phyloP scores from a whole-genome alignment of 208 protist species.

The Kentomonas sorsogonicus region DNA sequence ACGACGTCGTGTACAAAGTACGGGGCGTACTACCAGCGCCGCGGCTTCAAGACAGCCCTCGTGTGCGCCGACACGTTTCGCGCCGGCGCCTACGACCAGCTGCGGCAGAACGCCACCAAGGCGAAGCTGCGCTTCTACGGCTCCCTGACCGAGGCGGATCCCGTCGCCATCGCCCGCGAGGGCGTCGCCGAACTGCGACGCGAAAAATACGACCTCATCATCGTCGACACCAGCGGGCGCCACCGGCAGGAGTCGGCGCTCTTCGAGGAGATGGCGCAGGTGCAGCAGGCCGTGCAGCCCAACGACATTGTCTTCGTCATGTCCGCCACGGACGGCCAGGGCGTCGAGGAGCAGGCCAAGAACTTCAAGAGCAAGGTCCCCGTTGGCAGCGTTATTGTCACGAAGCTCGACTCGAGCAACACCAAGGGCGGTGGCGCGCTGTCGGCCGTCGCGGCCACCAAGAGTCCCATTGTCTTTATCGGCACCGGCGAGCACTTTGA shows the following conservation, averaged over 20 bases:
- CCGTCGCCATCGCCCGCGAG: conserved; percentile 94
- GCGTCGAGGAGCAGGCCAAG: conserved; percentile 92
- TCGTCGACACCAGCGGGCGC: conserved; percentile 98
- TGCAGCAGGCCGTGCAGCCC: conserved; percentile 79
- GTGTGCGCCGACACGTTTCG: conserved; percentile 99
- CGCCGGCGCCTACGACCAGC: conserved; percentile 95
- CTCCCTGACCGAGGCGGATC: conserved; percentile 93
- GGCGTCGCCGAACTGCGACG: conserved; percentile 96
- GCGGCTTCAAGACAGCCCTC: conserved; percentile 93
- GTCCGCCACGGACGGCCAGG: conserved; percentile 97
- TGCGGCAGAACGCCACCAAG: conserved; percentile 99
- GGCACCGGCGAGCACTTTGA: conserved; percentile 98
- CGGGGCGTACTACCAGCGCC: conserved; percentile 93
- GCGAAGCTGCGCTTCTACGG: conserved; percentile 98
- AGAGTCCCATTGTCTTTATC: conserved; percentile 98
- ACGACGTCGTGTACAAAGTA: conserved; percentile 99
- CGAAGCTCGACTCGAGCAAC: conserved; percentile 98
- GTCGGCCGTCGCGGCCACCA: conserved; percentile 95
- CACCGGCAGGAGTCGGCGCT: conserved; percentile 98
- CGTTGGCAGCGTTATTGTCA: conserved; percentile 98
- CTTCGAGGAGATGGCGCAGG: conserved; percentile 99
- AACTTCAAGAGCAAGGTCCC: conserved; percentile 91
- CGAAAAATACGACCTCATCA: conserved; percentile 97
- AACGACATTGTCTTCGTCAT: conserved; percentile 98
- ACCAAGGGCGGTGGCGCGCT: conserved; percentile 98